Evolutionary conservation across 805 yeast genomes (phyloP), one percentile per base, ranked within the genome.

Genomic region (Metschnikowia shivogae): DNA sequence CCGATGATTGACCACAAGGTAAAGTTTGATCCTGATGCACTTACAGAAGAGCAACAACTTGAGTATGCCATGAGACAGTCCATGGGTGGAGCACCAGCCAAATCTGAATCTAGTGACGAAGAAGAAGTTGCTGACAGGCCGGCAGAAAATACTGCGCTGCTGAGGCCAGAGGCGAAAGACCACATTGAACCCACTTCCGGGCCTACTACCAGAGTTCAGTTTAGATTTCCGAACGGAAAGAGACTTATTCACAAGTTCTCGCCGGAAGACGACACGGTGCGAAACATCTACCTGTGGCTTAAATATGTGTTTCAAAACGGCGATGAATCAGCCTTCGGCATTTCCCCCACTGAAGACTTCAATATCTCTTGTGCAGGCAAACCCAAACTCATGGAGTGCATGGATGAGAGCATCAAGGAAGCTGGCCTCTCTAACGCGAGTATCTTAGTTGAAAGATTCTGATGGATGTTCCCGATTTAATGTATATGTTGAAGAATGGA

Each of bases 191-290:
- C 96, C 0, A 62, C 76, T 3, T 60, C 65, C 5, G 82, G 76
- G 6, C 72, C 81, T 0, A 67, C 73, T 6, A 87, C 97, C 0
- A 73, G 97, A 56, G 77, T 93, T 22, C 98, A 93, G 64, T 76
- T 93, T n/a, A 74, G 97, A 47, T 77, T 87, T 26, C 93, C 90
- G 13, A 88, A 84, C 56, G 97, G 98, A n/a, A 76, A 81, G 38
- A 73, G 97, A 46, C 67, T 84, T 10, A 84, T 92, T 9, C 83
- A 88, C 48, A 77, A 87, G 46, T 86, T 92, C 54, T 64, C 66
- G 7, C 57, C 76, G 9, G 61, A 67, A 7, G 31, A 17, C 10
- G 95, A 86, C 52, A 68, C 74, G 3, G 88, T 93, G 0, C 47
- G 69, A 3, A 63, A 60, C 1, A 62, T 93, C 1, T 93, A 77